Base-by-base conservation (phyloP, 176 grass and related monocot species). In the Oryza officinalis region DNA sequence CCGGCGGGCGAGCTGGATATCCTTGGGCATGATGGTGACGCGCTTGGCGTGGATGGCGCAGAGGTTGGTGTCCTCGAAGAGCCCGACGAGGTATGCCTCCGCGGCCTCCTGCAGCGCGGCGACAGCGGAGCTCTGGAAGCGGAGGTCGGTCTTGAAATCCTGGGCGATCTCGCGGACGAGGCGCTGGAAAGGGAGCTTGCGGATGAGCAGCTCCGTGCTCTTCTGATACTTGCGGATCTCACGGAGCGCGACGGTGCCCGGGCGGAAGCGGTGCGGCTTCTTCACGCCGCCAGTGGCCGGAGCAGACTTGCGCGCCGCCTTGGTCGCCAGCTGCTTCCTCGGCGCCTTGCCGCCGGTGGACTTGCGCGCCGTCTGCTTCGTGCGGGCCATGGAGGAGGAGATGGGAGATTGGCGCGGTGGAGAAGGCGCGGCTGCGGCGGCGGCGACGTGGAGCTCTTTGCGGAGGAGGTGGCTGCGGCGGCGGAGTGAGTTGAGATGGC, bases 201-300 rank as follows among this genome's bases (percentile, higher is more conserved):
- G 81, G 77, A 96, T 93, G 0, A 96, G 91, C 77, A 96, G 94
- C 81, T 96, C 88, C 22, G 88, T 96, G 86, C 94, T 96, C 91
- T 96, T 96, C 86, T 96, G 86, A 69, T 96, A 96, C 91, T 91
- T 96, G 65, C 88, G 81, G 84, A 96, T 96, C 88, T 96, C 91
- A 0, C 88, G 76, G 9, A 96, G 88, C 10, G 94, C 94, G 0
- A 96, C 94, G 18, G 94, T 96, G 5, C 91, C 91, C 0, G 91
- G 91, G 4, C 94, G 82, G 87, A 93, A 93, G 18, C 89, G 67
- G 80, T 95, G 80, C 0, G 94, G 94, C 86, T 97, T 97, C 90
- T 97, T 97, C 80, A 97, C 94, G 20, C 92, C 94, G 65, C 94
- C 92, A 0, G 90, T 97, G 0, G 94, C 90, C 7, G 92, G 92